Evolutionary conservation across 106 monocot genomes (phyloP), one percentile per base, ranked within the genome.

Genomic region (Narthecium ossifragum): DNA sequence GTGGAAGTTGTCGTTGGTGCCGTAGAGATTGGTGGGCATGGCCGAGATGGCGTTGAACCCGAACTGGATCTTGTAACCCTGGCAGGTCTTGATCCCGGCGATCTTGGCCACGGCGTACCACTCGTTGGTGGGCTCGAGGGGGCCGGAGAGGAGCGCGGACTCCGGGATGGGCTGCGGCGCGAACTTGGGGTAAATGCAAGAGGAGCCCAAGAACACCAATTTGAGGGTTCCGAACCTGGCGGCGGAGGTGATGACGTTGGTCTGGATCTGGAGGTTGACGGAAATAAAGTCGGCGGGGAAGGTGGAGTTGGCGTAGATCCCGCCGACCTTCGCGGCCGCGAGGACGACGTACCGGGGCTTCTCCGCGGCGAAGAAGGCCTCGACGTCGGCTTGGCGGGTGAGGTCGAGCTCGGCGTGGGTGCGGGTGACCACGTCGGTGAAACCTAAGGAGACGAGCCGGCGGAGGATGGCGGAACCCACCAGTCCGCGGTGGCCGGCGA

Each of bases 81-180:
- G 86, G 73, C 96, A 98, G 80, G 85, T 84, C 73, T 90, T 86
- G 73, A 98, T 90, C 32, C 96, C 90, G 50, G 96, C 75, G 56
- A 98, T 96, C 86, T 98, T 98, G 30, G 96, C 96, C 6, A 98
- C 60, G 36, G 96, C 96, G 68, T 88, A 93, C 96, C 90, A 86
- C 78, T 98, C 86, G 64, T 98, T 98, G 55, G 96, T 98, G 30
- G 96, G 96, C 65, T 98, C 96, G 26, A 98, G 90, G 0, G 96
- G 81, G 29, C 74, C 83, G 11, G 86, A 62, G 45, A 98, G 81
- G 26, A 90, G 84, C 2, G 90, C 72, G 17, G 74, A 71, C 36
- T 98, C 96, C 1, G 86, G 74, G 62, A 98, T 98, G 22, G 96
- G 96, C 72, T 98, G 96, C 0, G 90, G 90, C 26, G 96, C 90